phyloP scores from a whole-genome alignment of 2,329 filamentous ascomycete species.

The Drechslera avenae region DNA sequence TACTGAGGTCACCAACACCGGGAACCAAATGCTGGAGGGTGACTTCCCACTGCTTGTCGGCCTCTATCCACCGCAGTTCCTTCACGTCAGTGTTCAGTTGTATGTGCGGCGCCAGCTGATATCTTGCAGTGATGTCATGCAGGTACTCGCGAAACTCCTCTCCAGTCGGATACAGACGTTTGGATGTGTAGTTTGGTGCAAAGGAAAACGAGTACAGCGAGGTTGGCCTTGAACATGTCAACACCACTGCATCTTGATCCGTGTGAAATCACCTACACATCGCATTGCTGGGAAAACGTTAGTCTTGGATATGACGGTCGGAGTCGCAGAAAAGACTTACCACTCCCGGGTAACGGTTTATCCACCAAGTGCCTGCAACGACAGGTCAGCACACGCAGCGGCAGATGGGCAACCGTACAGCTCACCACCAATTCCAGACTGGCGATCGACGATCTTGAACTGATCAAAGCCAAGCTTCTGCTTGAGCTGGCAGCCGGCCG shows the following conservation, averaged over 20 bases:
- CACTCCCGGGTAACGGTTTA: neutral
- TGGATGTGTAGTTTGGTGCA: neutral
- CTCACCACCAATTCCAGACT: neutral
- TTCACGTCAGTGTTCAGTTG: neutral
- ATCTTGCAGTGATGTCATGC: neutral
- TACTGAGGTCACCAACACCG: neutral
- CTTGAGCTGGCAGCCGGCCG: neutral
- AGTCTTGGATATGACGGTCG: neutral
- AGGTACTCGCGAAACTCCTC: conserved; percentile 1
- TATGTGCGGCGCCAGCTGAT: neutral
- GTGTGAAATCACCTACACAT: neutral
- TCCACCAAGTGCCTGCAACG: neutral
- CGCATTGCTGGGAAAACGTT: neutral
- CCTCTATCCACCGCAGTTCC: neutral
- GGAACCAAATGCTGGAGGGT: neutral
- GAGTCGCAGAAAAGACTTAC: neutral
- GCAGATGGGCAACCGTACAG: too few species aligned
- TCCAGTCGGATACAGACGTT: neutral
- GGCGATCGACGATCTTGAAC: neutral
- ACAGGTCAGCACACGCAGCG: neutral
- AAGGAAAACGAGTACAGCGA: neutral
- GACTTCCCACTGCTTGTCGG: neutral
- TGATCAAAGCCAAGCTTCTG: neutral
- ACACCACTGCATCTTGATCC: too few species aligned
- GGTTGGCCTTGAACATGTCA: neutral